Percentiles rank a stretch among this genome's conserved stretches.
phyloP scores from a whole-genome alignment of 805 yeast genomes.

The Kodamaea nitidulidarum region DNA sequence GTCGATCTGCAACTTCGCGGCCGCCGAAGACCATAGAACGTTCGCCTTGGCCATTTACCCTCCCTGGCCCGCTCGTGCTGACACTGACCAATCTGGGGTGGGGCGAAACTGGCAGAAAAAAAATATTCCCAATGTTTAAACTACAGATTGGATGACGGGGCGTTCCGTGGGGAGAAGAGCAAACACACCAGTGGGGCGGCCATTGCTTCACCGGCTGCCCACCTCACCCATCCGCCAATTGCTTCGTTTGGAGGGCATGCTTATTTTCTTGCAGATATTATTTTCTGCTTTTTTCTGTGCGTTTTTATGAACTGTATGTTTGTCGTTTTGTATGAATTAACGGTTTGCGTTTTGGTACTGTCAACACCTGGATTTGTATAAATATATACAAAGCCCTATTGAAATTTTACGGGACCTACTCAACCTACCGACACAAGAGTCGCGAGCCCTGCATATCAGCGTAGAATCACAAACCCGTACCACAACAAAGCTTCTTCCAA shows the following conservation, averaged over 20 bases:
- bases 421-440: neutral
- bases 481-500: too few species aligned
- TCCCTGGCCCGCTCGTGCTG: too few species aligned
- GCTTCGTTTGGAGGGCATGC: neutral
- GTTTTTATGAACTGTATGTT: slow-evolving; percentile 6
- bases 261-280: slow-evolving; percentile 2
- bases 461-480: too few species aligned
- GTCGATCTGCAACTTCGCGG: too few species aligned
- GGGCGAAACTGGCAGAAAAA: slow-evolving; percentile 3
- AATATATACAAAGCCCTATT: slow-evolving; percentile 5
- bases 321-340: slow-evolving; percentile 10
- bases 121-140: slow-evolving; percentile 5
- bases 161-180: too few species aligned
- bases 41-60: too few species aligned
- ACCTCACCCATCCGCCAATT: too few species aligned
- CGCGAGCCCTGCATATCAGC: neutral
- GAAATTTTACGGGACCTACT: neutral
- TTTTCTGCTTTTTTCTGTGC: slow-evolving; percentile 6
- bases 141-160: too few species aligned
- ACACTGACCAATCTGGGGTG: slow-evolving; percentile 1
- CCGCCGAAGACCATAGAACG: too few species aligned
- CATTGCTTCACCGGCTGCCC: too few species aligned
- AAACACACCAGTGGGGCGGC: too few species aligned
- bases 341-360: slow-evolving; percentile 11
- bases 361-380: slow-evolving; percentile 11